phyloP scores from a whole-genome alignment of 192 early-diverging fungal species.

The Entomortierella beljakovae region DNA sequence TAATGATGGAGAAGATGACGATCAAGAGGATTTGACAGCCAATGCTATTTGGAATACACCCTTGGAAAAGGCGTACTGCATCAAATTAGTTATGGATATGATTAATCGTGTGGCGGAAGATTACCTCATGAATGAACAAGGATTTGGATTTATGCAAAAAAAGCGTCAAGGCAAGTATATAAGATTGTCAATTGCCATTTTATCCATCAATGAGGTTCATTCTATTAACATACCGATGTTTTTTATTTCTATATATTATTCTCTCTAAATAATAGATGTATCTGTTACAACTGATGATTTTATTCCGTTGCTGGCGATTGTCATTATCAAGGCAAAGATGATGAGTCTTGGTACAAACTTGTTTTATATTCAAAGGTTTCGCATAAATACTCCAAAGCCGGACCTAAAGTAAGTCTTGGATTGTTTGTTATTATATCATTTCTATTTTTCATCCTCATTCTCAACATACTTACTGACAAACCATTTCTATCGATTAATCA shows the following conservation, averaged over 20 bases:
- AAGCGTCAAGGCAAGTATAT: conserved; percentile 32
- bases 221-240: not conserved
- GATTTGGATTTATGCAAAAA: conserved; percentile 35
- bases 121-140: conserved; percentile 44
- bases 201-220: not conserved
- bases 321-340: conserved; percentile 58
- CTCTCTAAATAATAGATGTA: conserved; percentile 27
- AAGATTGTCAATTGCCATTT: not conserved
- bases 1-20: conserved; percentile 6
- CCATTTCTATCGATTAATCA: not conserved
- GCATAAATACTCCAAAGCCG: conserved; percentile 59
- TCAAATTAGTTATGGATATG: conserved; percentile 58
- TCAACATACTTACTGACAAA: not conserved
- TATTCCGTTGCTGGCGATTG: conserved; percentile 65
- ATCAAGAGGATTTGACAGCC: conserved; percentile 13
- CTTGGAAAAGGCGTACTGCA: conserved; percentile 60
- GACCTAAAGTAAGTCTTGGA: conserved; percentile 52
- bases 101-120: conserved; percentile 57
- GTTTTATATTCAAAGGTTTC: conserved; percentile 63
- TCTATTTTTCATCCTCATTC: too few species aligned
- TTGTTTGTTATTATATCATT: not conserved
- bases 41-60: conserved; percentile 55
- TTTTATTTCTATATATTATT: not conserved
- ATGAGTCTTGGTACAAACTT: conserved; percentile 56
- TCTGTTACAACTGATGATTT: conserved; percentile 68